Evolutionary conservation across 345 rosid species (phyloP).

Genomic region (Kandelia obovata): DNA sequence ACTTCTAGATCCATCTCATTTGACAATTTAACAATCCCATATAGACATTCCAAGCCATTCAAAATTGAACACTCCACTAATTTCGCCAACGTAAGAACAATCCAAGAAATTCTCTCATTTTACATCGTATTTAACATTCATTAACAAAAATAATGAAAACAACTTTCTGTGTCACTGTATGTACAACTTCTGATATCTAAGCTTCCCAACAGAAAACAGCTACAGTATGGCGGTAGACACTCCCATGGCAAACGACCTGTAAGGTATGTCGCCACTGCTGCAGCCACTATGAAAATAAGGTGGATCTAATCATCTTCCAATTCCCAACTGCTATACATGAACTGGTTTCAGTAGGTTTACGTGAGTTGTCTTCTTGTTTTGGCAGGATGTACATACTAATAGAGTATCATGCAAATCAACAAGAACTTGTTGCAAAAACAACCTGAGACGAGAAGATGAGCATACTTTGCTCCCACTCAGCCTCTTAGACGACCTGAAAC

Average conservation of each 20-base stretch:
- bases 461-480: constrained; percentile 85
- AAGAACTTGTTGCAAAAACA: constrained; percentile 69
- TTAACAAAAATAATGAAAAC: constrained; percentile 19
- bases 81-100: constrained; percentile 18
- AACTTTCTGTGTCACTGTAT: constrained; percentile 22
- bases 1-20: constrained; percentile 33
- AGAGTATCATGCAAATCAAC: constrained; percentile 44
- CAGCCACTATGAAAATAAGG: constrained; percentile 47
- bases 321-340: constrained; percentile 36
- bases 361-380: constrained; percentile 56
- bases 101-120: constrained; percentile 24
- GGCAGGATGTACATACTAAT: constrained; percentile 39
- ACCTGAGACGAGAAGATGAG: constrained; percentile 73
- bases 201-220: constrained; percentile 39
- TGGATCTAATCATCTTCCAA: constrained; percentile 45
- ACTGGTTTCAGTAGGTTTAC: constrained; percentile 47
- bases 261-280: constrained; percentile 44
- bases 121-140: constrained; percentile 27
- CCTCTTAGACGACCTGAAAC: constrained; percentile 88
- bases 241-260: constrained; percentile 35
- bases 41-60: constrained; percentile 29
- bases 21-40: background rate
- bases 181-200: constrained; percentile 46
- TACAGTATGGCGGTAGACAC: constrained; percentile 42
- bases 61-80: constrained; percentile 17